Conservation (phyloP, 192 early-diverging fungal species). For the Jimgerdemannia flammicorona region DNA sequence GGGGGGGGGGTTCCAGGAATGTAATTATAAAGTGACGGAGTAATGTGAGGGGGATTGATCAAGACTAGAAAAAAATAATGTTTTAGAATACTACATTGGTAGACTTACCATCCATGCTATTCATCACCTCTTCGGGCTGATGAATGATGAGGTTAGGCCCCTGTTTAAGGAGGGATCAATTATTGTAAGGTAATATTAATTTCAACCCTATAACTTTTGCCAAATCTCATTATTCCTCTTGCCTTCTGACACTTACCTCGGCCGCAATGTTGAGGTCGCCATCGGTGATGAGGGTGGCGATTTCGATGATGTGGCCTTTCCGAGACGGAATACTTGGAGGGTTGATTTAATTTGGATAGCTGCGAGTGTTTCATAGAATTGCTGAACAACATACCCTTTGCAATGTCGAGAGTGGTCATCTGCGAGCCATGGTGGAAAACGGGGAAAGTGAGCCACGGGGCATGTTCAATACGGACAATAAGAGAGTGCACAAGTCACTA, state of each 20-base stretch:
- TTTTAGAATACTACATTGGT: no score
- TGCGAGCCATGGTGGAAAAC: slow-evolving; percentile 10
- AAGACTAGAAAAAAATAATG: no score
- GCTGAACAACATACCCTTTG: background rate
- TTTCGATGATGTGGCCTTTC: slow-evolving; percentile 85
- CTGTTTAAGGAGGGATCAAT: slow-evolving; percentile 23
- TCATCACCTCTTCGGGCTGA: slow-evolving; percentile 70
- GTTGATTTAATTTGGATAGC: no score
- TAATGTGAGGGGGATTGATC: slow-evolving; percentile 5
- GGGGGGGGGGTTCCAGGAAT: background rate
- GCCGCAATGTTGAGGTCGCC: slow-evolving; percentile 80
- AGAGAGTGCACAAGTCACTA: slow-evolving; percentile 6
- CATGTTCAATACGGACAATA: no score
- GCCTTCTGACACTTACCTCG: slow-evolving; percentile 37
- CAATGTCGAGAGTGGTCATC: slow-evolving; percentile 75
- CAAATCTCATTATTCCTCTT: background rate
- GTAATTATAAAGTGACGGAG: background rate
- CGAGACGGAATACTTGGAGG: no score
- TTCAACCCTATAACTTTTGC: no score
- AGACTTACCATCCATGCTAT: slow-evolving; percentile 77
- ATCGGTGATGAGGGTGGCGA: slow-evolving; percentile 87
- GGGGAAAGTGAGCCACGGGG: background rate
- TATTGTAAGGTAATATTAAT: no score
- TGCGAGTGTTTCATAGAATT: no score
- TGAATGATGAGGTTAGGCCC: slow-evolving; percentile 70